These are phyloP conservation scores for Saussurea involucrata DNA, from an alignment of 129 eudicot species.

Conservation along the genomic window DNA sequence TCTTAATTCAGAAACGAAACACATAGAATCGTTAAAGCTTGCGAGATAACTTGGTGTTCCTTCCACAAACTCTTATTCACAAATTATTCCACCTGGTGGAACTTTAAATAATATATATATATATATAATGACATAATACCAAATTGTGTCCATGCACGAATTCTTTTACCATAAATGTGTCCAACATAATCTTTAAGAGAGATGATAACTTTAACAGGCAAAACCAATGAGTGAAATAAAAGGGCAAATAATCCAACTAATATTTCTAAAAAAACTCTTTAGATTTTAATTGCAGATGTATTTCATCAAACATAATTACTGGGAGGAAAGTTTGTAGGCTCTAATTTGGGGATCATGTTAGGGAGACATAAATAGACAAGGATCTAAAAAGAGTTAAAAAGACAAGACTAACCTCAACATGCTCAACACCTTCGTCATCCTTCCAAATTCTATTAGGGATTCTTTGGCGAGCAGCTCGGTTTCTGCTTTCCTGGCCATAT, in stretches of 20 bases:
- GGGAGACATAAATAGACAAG: neutral
- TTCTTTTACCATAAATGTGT: neutral
- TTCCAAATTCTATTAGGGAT: constrained; percentile 73
- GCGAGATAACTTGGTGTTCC: neutral
- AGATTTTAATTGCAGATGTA: neutral
- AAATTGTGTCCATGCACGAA: neutral
- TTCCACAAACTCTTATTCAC: neutral
- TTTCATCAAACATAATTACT: neutral
- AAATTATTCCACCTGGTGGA: neutral
- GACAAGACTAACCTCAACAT: constrained; percentile 56
- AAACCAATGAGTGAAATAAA: neutral
- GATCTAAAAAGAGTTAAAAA: neutral
- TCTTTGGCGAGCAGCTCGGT: constrained; percentile 88
- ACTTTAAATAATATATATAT: too few species aligned
- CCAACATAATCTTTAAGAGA: neutral
- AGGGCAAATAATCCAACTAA: neutral
- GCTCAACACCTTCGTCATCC: constrained; percentile 88
- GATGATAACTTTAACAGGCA: neutral
- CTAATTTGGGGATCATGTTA: too few species aligned
- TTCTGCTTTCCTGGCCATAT: constrained; percentile 86
- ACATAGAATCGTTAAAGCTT: neutral
- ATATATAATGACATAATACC: neutral
- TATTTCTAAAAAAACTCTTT: neutral
- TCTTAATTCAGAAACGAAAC: neutral
- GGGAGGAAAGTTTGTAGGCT: too few species aligned